Evolutionary conservation across 148 eudicot genomes (phyloP).

Genomic region (Rheum nobile): DNA sequence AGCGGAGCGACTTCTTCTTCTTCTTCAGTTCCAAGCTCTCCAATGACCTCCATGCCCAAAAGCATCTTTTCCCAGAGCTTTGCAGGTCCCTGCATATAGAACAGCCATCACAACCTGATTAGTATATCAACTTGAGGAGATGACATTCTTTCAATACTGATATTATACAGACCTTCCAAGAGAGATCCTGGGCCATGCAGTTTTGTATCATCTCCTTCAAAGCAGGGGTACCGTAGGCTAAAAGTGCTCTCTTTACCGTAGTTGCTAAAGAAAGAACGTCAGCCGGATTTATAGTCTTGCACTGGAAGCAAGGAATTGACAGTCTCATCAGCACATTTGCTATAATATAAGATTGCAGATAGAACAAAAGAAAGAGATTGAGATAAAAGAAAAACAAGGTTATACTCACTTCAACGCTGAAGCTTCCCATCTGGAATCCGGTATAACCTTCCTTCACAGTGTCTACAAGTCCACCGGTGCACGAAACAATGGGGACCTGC

Average conservation of each 20-base stretch:
- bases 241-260: conserved; percentile 58
- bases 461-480: conserved; percentile 91
- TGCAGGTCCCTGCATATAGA: conserved; percentile 57
- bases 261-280: conserved; percentile 59
- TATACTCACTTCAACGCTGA: conserved; percentile 59
- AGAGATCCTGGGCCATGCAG: conserved; percentile 88
- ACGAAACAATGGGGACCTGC: conserved; percentile 82
- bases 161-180: conserved; percentile 71
- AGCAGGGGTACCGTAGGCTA: conserved; percentile 49
- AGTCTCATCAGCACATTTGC: not conserved
- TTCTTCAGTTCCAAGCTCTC: conserved; percentile 64
- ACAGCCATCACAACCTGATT: not conserved
- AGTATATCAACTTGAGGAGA: not conserved
- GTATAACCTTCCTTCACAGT: conserved; percentile 89
- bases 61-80: conserved; percentile 70
- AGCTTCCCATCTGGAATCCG: conserved; percentile 93
- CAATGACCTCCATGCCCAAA: conserved; percentile 45
- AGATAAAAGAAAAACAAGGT: not conserved
- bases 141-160: not conserved
- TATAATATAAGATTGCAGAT: not conserved
- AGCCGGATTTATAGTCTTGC: conserved; percentile 57
- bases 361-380: not conserved
- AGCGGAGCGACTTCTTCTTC: conserved; percentile 86
- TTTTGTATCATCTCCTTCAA: conserved; percentile 59
- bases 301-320: conserved; percentile 24